Evolutionary conservation across 208 protist genomes (phyloP), one percentile per base, ranked within the genome.

Genomic region (Acanthamoeba healyi): DNA sequence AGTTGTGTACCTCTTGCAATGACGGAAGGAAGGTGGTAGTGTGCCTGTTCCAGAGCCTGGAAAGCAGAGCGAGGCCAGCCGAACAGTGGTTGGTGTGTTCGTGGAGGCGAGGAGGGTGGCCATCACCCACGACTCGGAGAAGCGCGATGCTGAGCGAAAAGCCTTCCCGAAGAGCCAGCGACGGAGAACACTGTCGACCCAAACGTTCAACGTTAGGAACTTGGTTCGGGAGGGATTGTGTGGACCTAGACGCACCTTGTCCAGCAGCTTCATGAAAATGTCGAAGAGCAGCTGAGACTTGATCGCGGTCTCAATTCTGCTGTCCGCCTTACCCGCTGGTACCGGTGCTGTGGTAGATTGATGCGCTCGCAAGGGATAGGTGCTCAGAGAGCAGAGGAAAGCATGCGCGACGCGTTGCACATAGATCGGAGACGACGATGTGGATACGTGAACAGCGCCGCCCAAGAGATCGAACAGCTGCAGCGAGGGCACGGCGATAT

Each of bases 261-360:
- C 63, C 12, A 72, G 29, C 9, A 72, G 63, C 63, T 32, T 72
- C 0, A 72, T 10, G 12, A 72, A 29, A 24, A 38, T 17, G 34
- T 72, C 63, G 63, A 38, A 72, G 32, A 72, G 63, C 63, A 72
- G 29, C 63, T 72, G 63, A 6, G 63, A 72, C 63, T 38, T 72
- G 63, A 19, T 36, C 1, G 63, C 32, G 29, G 26, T 38, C 0
- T 72, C 63, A 22, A 38, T 19, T 58, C n/a, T n/a, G n/a, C n/a
- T n/a, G n/a, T n/a, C n/a, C n/a, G n/a, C n/a, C n/a, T n/a, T n/a
- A n/a, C n/a, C n/a, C n/a, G n/a, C n/a, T n/a, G n/a, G n/a, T n/a
- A n/a, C n/a, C 49, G 49, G 15, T 6, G 49, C 15, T 15, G 49
- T 54, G 10, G 49, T 54, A 54, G 10, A 6, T 54, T 19, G 36